Evolutionary conservation across 805 yeast genomes (phyloP).

Genomic region (Cyberlindnera saturnus): DNA sequence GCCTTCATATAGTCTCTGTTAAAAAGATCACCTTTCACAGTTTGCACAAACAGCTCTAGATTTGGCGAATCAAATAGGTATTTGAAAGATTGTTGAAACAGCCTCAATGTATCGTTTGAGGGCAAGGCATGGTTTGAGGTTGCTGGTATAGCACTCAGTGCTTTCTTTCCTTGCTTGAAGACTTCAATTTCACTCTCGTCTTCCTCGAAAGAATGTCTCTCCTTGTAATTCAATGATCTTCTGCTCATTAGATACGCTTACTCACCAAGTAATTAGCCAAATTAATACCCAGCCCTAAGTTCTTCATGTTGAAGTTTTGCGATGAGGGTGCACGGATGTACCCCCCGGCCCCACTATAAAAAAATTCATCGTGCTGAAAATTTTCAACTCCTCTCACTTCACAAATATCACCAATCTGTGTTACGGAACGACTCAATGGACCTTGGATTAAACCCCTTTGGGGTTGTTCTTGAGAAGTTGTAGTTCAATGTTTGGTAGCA

Average conservation of each 20-base stretch:
- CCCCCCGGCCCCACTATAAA: not conserved
- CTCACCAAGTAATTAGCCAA: not conserved
- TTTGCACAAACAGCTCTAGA: slow-evolving; percentile 44
- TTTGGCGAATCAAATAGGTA: slow-evolving; percentile 17
- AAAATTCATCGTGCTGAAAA: slow-evolving; percentile 5
- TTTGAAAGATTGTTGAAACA: slow-evolving; percentile 19
- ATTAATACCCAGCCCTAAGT: not conserved
- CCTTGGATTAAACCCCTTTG: slow-evolving; percentile 16
- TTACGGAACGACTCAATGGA: slow-evolving; percentile 38
- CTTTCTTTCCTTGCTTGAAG: slow-evolving; percentile 1
- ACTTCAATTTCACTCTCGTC: slow-evolving; percentile 6
- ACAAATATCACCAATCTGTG: slow-evolving; percentile 42
- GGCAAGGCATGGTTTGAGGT: slow-evolving; percentile 15
- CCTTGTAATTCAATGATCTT: slow-evolving; percentile 16
- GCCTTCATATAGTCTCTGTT: slow-evolving; percentile 69
- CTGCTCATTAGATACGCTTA: slow-evolving; percentile 13
- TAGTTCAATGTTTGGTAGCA: slow-evolving; percentile 32
- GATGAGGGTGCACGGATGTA: slow-evolving; percentile 9
- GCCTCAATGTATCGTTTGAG: slow-evolving; percentile 17
- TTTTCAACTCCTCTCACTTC: slow-evolving; percentile 2
- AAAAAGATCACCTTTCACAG: slow-evolving; percentile 62
- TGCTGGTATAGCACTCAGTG: slow-evolving; percentile 13
- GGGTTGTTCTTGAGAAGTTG: slow-evolving; percentile 16
- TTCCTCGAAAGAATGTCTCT: slow-evolving; percentile 5
- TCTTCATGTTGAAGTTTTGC: not conserved